These are phyloP conservation scores for Mortierella sp. DNA, from an alignment of 371 early-diverging fungal species.

Conservation along the genomic window DNA sequence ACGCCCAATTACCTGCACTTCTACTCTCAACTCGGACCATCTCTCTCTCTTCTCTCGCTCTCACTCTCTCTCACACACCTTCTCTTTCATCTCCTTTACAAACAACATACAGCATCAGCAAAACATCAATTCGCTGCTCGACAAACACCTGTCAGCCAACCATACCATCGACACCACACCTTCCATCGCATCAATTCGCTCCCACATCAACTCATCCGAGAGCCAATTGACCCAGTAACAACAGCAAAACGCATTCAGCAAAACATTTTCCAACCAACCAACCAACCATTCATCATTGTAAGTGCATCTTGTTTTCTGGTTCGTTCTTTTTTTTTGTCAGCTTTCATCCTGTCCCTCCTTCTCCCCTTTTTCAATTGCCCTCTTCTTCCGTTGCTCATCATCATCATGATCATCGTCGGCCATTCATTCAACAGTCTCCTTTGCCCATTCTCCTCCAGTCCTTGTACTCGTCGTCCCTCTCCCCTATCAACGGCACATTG, in stretches of 20 bases:
- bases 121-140: background rate
- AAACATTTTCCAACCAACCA: background rate
- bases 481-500: background rate
- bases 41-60: background rate
- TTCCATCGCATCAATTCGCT: slow-evolving; percentile 9
- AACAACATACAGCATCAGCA: background rate
- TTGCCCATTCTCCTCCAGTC: background rate
- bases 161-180: background rate
- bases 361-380: background rate
- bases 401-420: background rate
- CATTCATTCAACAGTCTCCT: background rate
- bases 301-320: slow-evolving; percentile 6
- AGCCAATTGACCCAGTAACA: background rate
- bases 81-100: background rate
- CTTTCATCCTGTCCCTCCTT: background rate
- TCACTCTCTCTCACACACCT: too few relatives aligned
- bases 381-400: background rate
- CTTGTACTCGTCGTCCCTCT: background rate
- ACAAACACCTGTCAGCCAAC: slow-evolving; percentile 9
- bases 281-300: slow-evolving; percentile 1
- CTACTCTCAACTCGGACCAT: slow-evolving; percentile 1
- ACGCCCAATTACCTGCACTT: background rate
- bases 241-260: background rate
- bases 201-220: background rate
- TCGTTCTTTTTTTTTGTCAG: background rate